Evolutionary conservation across 1,284 basidiomycete genomes (phyloP).

Genomic region (Amylostereum chailletii): DNA sequence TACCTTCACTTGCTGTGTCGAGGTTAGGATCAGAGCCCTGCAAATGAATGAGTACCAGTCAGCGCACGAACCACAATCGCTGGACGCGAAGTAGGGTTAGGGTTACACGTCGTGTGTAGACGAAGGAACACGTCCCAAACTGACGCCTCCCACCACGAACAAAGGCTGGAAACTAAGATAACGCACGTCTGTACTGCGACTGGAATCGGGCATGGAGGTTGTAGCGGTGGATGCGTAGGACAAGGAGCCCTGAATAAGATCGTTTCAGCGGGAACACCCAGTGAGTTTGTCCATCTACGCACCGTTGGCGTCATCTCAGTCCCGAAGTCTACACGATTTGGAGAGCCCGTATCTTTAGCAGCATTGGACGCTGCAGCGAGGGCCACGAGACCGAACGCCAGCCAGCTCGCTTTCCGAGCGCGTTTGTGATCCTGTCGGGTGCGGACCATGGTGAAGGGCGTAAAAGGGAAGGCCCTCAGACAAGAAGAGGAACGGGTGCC

Average conservation of each 20-base stretch:
- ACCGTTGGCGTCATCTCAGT: too few species aligned
- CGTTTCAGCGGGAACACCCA: too few species aligned
- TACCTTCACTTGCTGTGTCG: constrained; percentile 10
- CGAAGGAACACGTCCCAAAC: not conserved
- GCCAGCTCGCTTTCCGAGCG: constrained; percentile 46
- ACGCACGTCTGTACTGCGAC: not conserved
- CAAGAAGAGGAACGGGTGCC: too few species aligned
- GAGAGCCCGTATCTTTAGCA: constrained; percentile 18
- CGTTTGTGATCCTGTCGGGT: constrained; percentile 2
- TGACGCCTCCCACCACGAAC: not conserved
- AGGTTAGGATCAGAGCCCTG: constrained; percentile 3
- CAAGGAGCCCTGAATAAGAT: too few species aligned
- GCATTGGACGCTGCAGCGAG: constrained; percentile 30
- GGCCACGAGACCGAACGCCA: constrained; percentile 47
- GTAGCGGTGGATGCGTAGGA: too few species aligned
- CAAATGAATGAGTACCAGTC: not conserved
- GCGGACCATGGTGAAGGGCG: constrained; percentile 4
- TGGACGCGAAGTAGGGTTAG: constrained; percentile 11
- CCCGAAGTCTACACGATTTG: too few species aligned
- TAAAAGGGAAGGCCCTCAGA: not conserved
- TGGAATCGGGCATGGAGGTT: too few species aligned
- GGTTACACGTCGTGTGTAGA: constrained; percentile 3
- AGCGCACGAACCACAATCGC: not conserved
- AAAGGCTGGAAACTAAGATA: too few species aligned
- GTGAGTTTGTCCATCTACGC: too few species aligned